These are phyloP conservation scores for Ilex paraguariensis DNA, from an alignment of 305 asterid species.

Conservation along the genomic window DNA sequence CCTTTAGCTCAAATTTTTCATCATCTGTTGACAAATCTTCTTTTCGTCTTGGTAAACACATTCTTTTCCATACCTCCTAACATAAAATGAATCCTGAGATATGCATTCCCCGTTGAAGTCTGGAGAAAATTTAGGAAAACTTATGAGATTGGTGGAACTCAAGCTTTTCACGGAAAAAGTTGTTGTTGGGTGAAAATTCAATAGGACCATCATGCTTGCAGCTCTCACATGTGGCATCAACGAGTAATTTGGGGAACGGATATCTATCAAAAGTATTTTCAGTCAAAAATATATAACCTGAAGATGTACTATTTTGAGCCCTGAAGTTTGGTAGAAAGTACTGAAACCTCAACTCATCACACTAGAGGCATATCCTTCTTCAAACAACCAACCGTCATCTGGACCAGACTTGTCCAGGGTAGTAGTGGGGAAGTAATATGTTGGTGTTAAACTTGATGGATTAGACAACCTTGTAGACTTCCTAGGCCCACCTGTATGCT, in stretches of 20 bases:
- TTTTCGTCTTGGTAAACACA: no score
- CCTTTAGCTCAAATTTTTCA: no score
- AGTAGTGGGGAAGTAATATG: no score
- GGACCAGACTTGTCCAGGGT: no score
- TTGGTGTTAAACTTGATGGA: no score
- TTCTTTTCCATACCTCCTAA: no score
- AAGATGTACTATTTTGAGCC: constrained; percentile 8
- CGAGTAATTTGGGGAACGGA: constrained; percentile 8
- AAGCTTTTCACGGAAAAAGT: constrained; percentile 10
- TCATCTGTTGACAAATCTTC: no score
- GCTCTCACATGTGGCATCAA: constrained; percentile 10
- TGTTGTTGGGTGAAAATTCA: constrained; percentile 19
- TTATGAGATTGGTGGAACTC: constrained; percentile 8
- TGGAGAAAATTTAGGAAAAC: constrained; percentile 9
- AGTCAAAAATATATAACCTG: constrained; percentile 17
- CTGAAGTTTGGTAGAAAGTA: constrained; percentile 18
- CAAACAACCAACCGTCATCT: no score
- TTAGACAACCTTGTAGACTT: constrained; percentile 10
- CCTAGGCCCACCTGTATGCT: constrained; percentile 6
- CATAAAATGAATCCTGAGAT: no score
- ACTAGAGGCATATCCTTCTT: no score
- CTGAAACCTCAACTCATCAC: constrained; percentile 12
- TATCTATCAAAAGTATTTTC: constrained; percentile 17
- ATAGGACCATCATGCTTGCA: constrained; percentile 12
- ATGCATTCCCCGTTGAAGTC: constrained; percentile 10